These are phyloP conservation scores for Grifola frondosa DNA, from an alignment of 1,284 basidiomycete species.

Conservation along the genomic window DNA sequence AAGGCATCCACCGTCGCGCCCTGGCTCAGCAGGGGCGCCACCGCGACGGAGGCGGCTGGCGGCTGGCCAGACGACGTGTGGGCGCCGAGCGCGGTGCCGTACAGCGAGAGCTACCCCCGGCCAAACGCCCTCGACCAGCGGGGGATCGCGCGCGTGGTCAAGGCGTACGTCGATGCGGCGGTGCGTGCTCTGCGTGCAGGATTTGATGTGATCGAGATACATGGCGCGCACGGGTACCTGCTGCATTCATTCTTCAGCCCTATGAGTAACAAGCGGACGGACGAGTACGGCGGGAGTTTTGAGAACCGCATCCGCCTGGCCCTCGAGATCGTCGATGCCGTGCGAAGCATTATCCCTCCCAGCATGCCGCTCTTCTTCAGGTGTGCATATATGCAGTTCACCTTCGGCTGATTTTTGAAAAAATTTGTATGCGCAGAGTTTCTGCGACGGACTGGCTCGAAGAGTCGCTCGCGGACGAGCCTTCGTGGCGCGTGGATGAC, in stretches of 20 bases:
- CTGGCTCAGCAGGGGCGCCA: constrained; percentile 47
- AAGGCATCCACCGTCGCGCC: constrained; percentile 69
- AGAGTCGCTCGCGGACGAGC: constrained; percentile 41
- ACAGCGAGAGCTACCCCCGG: constrained; percentile 15
- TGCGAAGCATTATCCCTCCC: constrained; percentile 31
- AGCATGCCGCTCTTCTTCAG: constrained; percentile 26
- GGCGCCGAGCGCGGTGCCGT: constrained; percentile 60
- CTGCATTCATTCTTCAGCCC: constrained; percentile 58
- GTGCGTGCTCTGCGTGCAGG: constrained; percentile 53
- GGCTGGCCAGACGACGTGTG: constrained; percentile 66
- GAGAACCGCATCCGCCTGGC: constrained; percentile 67
- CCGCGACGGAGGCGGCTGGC: constrained; percentile 40
- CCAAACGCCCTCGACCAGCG: constrained; percentile 54
- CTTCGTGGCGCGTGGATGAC: constrained; percentile 55
- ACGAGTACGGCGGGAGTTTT: constrained; percentile 73
- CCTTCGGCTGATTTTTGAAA: not conserved
- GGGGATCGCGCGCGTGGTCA: constrained; percentile 58
- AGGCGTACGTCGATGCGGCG: constrained; percentile 59
- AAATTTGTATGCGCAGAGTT: constrained; percentile 44
- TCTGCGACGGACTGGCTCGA: constrained; percentile 60
- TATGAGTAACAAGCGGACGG: constrained; percentile 65
- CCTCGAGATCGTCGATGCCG: constrained; percentile 37
- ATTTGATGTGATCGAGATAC: constrained; percentile 30
- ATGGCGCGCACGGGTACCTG: constrained; percentile 67
- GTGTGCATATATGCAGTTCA: constrained; percentile 33